phyloP scores from a whole-genome alignment of 169 alveolate species.

The Plasmodium coatneyi region DNA sequence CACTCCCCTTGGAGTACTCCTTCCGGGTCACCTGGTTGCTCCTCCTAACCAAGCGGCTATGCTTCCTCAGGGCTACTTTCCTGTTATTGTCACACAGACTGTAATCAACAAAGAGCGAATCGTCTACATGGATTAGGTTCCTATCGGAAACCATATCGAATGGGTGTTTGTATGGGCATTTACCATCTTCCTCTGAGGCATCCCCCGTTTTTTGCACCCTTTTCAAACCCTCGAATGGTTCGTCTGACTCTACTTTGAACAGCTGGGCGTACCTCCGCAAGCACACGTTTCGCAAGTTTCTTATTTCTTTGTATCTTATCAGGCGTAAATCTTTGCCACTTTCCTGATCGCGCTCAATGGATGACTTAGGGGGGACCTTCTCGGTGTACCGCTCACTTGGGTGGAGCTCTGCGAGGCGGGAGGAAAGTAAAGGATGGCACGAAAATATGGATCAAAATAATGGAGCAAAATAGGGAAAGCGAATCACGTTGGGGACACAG shows the following conservation, averaged over 20 bases:
- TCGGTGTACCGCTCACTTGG: constrained; percentile 53
- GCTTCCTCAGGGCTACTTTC: background rate
- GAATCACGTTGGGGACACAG: background rate
- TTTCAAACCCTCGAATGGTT: background rate
- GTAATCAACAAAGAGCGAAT: constrained; percentile 1
- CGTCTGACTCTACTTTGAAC: background rate
- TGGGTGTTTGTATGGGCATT: background rate
- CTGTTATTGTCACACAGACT: background rate
- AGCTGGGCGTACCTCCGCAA: constrained; percentile 21
- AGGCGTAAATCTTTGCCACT: background rate
- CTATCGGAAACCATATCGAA: constrained; percentile 24
- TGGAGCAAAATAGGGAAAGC: background rate
- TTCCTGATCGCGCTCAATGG: too few relatives aligned
- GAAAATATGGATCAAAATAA: background rate
- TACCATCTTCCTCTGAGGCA: background rate
- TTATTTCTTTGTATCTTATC: constrained; percentile 27
- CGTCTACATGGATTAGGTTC: constrained; percentile 27
- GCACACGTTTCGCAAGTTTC: constrained; percentile 9
- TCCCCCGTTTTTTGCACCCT: background rate
- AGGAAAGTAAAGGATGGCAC: background rate
- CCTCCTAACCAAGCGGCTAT: background rate
- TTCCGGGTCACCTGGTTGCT: constrained; percentile 2
- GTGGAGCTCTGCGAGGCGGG: background rate
- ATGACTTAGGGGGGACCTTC: background rate
- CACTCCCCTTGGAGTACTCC: background rate